These are phyloP conservation scores for Cardamine resedifolia DNA, from an alignment of 345 rosid species.

Conservation along the genomic window DNA sequence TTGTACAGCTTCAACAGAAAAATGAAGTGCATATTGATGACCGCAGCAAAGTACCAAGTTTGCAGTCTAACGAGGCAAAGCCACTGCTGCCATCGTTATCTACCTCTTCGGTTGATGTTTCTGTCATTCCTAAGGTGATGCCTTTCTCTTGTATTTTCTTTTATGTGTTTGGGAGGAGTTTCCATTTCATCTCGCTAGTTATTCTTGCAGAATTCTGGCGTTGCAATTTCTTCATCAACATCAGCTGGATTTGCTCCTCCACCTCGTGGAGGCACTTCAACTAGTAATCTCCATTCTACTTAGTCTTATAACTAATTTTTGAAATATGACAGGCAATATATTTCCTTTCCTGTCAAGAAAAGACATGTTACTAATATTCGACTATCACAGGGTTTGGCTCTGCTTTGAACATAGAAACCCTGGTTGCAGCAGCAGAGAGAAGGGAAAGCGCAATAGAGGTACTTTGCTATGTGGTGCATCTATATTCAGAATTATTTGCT, in stretches of 20 bases:
- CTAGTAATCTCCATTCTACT: slow-evolving; percentile 54
- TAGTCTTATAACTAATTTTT: slow-evolving; percentile 11
- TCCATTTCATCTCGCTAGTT: background rate
- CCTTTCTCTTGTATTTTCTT: background rate
- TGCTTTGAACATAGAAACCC: slow-evolving; percentile 92
- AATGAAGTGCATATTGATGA: slow-evolving; percentile 65
- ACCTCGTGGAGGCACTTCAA: slow-evolving; percentile 64
- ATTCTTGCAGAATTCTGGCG: slow-evolving; percentile 45
- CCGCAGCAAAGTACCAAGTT: slow-evolving; percentile 43
- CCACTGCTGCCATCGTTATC: slow-evolving; percentile 47
- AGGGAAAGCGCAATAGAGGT: slow-evolving; percentile 91
- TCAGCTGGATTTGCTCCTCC: slow-evolving; percentile 66
- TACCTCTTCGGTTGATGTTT: slow-evolving; percentile 48
- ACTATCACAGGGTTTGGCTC: slow-evolving; percentile 83
- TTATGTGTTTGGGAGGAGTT: slow-evolving; percentile 5
- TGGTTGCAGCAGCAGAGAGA: slow-evolving; percentile 96
- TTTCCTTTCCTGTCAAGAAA: background rate
- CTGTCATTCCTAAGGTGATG: slow-evolving; percentile 60
- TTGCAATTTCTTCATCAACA: slow-evolving; percentile 50
- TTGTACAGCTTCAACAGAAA: slow-evolving; percentile 55
- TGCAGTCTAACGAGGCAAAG: slow-evolving; percentile 35
- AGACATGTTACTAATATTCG: slow-evolving; percentile 7
- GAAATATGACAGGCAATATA: background rate
- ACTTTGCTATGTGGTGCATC: slow-evolving; percentile 12
- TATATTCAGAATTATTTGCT: background rate